Conservation (phyloP, 2,329 filamentous ascomycete genomes). For the Aspergillus tanneri region DNA sequence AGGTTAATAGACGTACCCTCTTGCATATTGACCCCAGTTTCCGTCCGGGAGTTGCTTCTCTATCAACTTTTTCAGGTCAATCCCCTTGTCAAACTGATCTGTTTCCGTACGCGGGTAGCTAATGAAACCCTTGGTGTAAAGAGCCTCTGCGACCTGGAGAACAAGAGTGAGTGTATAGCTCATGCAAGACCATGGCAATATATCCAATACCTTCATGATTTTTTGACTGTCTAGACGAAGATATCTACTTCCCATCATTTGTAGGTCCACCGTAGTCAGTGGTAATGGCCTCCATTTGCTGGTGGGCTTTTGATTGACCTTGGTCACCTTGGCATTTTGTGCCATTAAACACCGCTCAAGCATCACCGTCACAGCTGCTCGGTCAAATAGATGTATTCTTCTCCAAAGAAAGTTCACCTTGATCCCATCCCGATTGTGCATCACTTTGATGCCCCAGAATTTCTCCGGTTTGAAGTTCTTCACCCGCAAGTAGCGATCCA, state of each 20-base stretch:
- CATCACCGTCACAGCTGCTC: conserved; percentile 73
- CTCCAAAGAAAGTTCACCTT: conserved; percentile 83
- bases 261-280: conserved; percentile 90
- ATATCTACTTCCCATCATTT: conserved; percentile 89
- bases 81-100: conserved; percentile 87
- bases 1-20: conserved; percentile 44
- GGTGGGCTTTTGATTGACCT: conserved; percentile 85
- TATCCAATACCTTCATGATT: conserved; percentile 68
- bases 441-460: conserved; percentile 90
- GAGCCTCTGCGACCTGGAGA: conserved; percentile 65
- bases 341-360: conserved; percentile 81
- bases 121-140: conserved; percentile 95
- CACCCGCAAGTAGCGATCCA: conserved; percentile 91
- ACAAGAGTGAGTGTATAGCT: neutral
- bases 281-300: conserved; percentile 93
- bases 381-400: conserved; percentile 81
- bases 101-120: conserved; percentile 98
- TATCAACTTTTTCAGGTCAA: conserved; percentile 76
- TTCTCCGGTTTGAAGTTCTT: conserved; percentile 88
- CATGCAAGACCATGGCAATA: neutral
- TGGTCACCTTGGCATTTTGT: conserved; percentile 74
- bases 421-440: conserved; percentile 72
- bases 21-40: conserved; percentile 79
- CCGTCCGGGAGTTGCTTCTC: conserved; percentile 77
- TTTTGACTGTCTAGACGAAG: conserved; percentile 87